Evolutionary conservation across 768 basidiomycete genomes (phyloP).

Genomic region (Pisolithus orientalis): DNA sequence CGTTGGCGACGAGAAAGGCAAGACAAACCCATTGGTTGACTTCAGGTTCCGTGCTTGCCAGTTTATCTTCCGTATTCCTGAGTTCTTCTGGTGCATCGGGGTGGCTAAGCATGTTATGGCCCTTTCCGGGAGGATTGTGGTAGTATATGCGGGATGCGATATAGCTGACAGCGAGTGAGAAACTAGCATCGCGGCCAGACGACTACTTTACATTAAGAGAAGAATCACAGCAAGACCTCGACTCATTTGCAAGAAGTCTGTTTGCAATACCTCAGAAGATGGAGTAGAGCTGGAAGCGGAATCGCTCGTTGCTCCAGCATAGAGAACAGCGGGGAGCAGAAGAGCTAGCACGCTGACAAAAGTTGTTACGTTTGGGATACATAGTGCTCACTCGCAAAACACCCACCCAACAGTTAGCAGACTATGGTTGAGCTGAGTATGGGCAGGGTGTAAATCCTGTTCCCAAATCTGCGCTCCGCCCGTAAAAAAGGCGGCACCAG

Average conservation of each 20-base stretch:
- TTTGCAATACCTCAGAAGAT: slow-evolving; percentile 35
- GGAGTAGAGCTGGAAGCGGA: slow-evolving; percentile 1
- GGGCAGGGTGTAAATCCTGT: slow-evolving; percentile 62
- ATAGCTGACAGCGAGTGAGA: slow-evolving; percentile 38
- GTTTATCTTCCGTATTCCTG: slow-evolving; percentile 25
- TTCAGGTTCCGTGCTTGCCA: slow-evolving; percentile 38
- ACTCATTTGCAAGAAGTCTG: slow-evolving; percentile 53
- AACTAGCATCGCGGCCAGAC: neutral
- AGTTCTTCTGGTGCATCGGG: slow-evolving; percentile 38
- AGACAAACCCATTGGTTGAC: slow-evolving; percentile 62
- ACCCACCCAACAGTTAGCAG: slow-evolving; percentile 63
- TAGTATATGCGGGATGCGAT: slow-evolving; percentile 62
- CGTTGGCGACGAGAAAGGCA: slow-evolving; percentile 41
- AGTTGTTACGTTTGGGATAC: neutral
- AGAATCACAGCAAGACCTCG: slow-evolving; percentile 60
- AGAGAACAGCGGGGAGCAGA: slow-evolving; percentile 62
- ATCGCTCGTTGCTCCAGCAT: slow-evolving; percentile 32
- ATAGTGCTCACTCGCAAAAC: neutral
- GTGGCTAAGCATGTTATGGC: slow-evolving; percentile 35
- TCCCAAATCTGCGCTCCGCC: slow-evolving; percentile 64
- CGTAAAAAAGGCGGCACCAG: slow-evolving; percentile 63
- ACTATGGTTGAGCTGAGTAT: slow-evolving; percentile 62
- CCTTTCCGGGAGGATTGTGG: slow-evolving; percentile 63
- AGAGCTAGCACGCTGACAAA: slow-evolving; percentile 50
- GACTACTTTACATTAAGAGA: slow-evolving; percentile 43